These are phyloP conservation scores for Aureoboletus auriporus DNA, from an alignment of 768 basidiomycete species.

Conservation along the genomic window DNA sequence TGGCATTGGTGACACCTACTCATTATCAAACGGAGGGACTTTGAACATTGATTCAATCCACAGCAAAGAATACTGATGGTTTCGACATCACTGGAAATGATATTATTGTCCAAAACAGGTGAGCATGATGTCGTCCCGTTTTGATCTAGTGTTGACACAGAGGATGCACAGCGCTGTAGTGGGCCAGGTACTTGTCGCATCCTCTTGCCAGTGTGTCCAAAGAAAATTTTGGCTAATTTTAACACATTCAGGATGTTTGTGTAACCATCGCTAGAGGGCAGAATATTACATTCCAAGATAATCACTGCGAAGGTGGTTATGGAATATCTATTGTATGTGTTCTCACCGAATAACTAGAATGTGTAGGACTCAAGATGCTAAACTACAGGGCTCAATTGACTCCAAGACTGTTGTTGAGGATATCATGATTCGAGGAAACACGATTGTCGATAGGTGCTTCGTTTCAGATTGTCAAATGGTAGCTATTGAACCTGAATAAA, in stretches of 20 bases:
- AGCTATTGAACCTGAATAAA: too few relatives aligned
- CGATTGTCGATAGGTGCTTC: too few relatives aligned
- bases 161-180: constrained; percentile 14
- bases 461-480: too few relatives aligned
- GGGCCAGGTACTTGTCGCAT: too few relatives aligned
- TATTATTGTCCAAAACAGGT: constrained; percentile 31
- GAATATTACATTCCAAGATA: constrained; percentile 14
- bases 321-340: constrained; percentile 51
- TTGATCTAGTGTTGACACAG: not conserved
- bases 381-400: too few relatives aligned
- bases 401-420: too few relatives aligned
- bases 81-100: constrained; percentile 40
- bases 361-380: too few relatives aligned
- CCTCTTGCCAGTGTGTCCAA: too few relatives aligned
- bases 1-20: constrained; percentile 35
- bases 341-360: not conserved
- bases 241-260: constrained; percentile 52
- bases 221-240: not conserved
- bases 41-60: not conserved
- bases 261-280: constrained; percentile 45
- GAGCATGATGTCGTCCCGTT: not conserved
- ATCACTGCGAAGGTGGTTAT: constrained; percentile 56
- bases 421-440: too few relatives aligned
- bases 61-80: constrained; percentile 48
- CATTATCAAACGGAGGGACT: rapidly evolving